Evolutionary conservation across 2,329 filamentous ascomycete species (phyloP).

Genomic region (Seiridium unicorne): DNA sequence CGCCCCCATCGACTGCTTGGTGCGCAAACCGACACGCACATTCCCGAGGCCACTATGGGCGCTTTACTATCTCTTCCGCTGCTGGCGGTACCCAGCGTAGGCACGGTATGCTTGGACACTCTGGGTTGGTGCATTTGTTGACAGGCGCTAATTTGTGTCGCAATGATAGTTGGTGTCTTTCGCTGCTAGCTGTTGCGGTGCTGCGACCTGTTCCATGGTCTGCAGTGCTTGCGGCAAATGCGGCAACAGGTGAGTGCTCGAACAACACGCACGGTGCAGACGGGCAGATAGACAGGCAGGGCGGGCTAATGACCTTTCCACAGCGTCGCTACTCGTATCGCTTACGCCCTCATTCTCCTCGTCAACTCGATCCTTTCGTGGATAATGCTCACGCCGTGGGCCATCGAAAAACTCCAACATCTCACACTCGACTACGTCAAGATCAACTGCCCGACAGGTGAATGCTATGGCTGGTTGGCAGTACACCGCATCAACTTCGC

Average conservation of each 20-base stretch:
- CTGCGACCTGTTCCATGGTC: constrained; percentile 92
- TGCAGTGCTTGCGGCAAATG: constrained; percentile 96
- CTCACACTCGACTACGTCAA: constrained; percentile 94
- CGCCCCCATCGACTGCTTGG: no score
- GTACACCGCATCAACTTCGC: constrained; percentile 98
- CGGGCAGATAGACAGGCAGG: no score
- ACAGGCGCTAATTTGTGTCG: constrained; percentile 13
- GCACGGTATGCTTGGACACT: constrained; percentile 64
- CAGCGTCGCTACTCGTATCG: constrained; percentile 94
- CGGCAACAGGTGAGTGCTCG: constrained; percentile 72
- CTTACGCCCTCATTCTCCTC: constrained; percentile 90
- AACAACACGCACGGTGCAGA: no score
- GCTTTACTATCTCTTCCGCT: constrained; percentile 87
- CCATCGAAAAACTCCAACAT: constrained; percentile 90
- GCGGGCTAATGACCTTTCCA: background rate
- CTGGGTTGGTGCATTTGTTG: background rate
- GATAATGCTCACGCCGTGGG: constrained; percentile 99
- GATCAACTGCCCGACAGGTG: constrained; percentile 85
- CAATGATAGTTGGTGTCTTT: constrained; percentile 66
- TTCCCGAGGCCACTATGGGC: constrained; percentile 62
- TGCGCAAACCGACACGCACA: background rate
- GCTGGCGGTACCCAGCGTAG: constrained; percentile 80
- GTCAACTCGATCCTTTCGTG: constrained; percentile 96
- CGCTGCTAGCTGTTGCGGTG: constrained; percentile 89
- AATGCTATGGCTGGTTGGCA: constrained; percentile 93